These are phyloP conservation scores for Penicillium sp. DNA, from an alignment of 2,329 filamentous ascomycete genomes.

Conservation along the genomic window DNA sequence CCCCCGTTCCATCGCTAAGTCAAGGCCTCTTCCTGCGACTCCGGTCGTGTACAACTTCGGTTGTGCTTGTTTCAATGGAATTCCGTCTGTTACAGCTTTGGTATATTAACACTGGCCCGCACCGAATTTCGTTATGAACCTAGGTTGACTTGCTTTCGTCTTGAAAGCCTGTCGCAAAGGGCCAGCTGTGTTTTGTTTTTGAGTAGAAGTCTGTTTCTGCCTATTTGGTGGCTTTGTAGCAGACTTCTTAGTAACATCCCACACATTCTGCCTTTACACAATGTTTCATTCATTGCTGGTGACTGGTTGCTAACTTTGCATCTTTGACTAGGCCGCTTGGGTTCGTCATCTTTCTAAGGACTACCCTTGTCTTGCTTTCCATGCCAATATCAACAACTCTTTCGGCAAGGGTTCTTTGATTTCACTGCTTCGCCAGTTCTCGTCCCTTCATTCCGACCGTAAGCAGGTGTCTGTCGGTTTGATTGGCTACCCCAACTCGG, in stretches of 20 bases:
- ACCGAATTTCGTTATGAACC: slow-evolving; percentile 61
- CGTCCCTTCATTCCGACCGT: slow-evolving; percentile 78
- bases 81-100: slow-evolving; percentile 98
- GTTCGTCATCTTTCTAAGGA: slow-evolving; percentile 84
- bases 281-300: slow-evolving; percentile 37
- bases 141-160: slow-evolving; percentile 76
- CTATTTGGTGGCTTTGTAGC: slow-evolving; percentile 61
- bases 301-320: slow-evolving; percentile 29
- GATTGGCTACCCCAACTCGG: slow-evolving; percentile 87
- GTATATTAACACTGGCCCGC: slow-evolving; percentile 82
- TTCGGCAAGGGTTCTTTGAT: slow-evolving; percentile 97
- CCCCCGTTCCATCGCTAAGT: slow-evolving; percentile 70
- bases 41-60: slow-evolving; percentile 33
- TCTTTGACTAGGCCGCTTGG: slow-evolving; percentile 73
- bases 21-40: slow-evolving; percentile 70
- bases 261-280: slow-evolving; percentile 59
- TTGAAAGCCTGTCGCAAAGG: slow-evolving; percentile 79
- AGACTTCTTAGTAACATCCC: slow-evolving; percentile 99
- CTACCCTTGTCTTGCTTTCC: slow-evolving; percentile 90
- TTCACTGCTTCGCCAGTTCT: slow-evolving; percentile 87
- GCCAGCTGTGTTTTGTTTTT: slow-evolving; percentile 79
- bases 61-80: slow-evolving; percentile 61
- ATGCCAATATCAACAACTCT: slow-evolving; percentile 89
- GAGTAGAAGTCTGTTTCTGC: slow-evolving; percentile 91
- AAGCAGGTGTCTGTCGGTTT: slow-evolving; percentile 94